Conservation (phyloP, 2,329 filamentous ascomycete species). For the Fusarium secorum region DNA sequence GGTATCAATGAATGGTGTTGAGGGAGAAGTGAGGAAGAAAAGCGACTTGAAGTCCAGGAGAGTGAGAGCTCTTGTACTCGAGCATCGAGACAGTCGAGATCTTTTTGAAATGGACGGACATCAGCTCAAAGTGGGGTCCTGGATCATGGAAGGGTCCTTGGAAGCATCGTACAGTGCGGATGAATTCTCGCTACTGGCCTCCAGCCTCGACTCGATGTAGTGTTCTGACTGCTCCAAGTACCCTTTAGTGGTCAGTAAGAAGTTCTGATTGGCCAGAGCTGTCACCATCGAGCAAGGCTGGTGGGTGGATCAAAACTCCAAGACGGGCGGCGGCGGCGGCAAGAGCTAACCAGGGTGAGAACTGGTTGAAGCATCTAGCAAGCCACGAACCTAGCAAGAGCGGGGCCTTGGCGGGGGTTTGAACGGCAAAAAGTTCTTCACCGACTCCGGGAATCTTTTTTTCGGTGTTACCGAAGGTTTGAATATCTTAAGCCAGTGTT, state of each 20-base stretch:
- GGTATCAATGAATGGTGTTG: neutral
- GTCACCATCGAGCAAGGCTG: constrained; percentile 20
- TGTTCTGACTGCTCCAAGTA: constrained; percentile 15
- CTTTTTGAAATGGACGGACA: constrained; percentile 21
- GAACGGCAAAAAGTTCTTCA: constrained; percentile 9
- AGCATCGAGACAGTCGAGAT: constrained; percentile 24
- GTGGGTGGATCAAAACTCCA: constrained; percentile 32
- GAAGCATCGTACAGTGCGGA: constrained; percentile 20
- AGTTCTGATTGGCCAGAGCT: constrained; percentile 13
- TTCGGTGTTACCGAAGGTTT: constrained; percentile 12
- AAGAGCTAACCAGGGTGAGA: constrained; percentile 7
- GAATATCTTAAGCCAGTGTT: neutral
- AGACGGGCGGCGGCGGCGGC: constrained; percentile 18
- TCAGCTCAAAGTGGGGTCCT: constrained; percentile 23
- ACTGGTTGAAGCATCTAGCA: constrained; percentile 4
- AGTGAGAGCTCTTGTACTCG: constrained; percentile 20
- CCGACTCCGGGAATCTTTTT: constrained; percentile 15
- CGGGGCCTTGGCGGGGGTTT: constrained; percentile 9
- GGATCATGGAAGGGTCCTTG: neutral
- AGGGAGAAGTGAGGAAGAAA: neutral
- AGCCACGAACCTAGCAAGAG: constrained; percentile 11
- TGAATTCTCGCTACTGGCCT: neutral
- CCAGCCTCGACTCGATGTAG: constrained; percentile 15
- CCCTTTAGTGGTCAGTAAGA: neutral
- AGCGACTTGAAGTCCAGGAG: neutral